Evolutionary conservation across 768 basidiomycete species (phyloP).

Genomic region (Krasilnikovozyma curviuscula): DNA sequence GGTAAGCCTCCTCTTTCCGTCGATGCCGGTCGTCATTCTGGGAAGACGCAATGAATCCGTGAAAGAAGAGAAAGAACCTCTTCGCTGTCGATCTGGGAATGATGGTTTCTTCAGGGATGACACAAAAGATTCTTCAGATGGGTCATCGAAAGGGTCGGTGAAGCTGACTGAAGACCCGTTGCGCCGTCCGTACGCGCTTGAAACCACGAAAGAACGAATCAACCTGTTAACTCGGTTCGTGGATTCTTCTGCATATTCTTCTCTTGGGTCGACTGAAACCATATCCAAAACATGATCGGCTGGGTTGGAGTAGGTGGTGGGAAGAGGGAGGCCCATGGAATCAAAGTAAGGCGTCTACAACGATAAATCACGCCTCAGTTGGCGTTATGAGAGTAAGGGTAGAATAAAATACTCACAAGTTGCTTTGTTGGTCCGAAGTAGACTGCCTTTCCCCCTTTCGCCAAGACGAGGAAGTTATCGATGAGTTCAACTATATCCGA

Average conservation of each 20-base stretch:
- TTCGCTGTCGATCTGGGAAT: not conserved
- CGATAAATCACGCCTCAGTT: too few species aligned
- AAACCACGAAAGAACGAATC: too few species aligned
- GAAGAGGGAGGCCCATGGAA: too few species aligned
- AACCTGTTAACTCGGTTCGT: too few species aligned
- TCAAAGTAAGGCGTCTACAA: too few species aligned
- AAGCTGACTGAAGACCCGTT: conserved; percentile 16
- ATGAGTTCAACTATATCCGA: conserved; percentile 26
- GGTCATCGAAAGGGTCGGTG: conserved; percentile 8
- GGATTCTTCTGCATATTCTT: too few species aligned
- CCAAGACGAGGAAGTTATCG: conserved; percentile 27
- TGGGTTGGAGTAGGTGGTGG: too few species aligned
- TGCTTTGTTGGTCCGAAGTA: too few species aligned
- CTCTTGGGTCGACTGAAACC: conserved; percentile 29
- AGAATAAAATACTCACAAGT: too few species aligned
- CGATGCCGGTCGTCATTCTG: not conserved
- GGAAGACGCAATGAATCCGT: too few species aligned
- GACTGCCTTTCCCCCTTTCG: conserved; percentile 22
- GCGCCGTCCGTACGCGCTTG: conserved; percentile 13
- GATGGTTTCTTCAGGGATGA: not conserved
- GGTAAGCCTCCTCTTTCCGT: conserved; percentile 11
- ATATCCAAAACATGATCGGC: conserved; percentile 43
- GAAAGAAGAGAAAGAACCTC: too few species aligned
- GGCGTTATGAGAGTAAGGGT: too few species aligned
- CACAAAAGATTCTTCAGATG: conserved; percentile 10